Base-by-base conservation (phyloP, 1,139 yeast genomes). In the Pichia sp. region DNA sequence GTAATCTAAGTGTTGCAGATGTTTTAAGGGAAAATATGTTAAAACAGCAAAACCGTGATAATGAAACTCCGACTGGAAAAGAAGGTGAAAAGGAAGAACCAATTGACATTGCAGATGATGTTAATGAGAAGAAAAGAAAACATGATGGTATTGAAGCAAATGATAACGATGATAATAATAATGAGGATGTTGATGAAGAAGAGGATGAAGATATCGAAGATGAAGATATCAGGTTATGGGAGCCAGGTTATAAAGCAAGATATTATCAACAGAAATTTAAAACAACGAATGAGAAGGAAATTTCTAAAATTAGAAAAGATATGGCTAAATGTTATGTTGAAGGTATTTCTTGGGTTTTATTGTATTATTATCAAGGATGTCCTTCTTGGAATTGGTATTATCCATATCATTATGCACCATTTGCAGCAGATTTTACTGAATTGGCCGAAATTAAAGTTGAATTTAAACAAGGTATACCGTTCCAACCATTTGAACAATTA, bases 341-440 rank as follows among this genome's bases (percentile, higher is more conserved):
- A 66, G 99, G 99, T 52, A 85, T 92, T 6, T 81, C 96, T 25
- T 94, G 99, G 99, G 96, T 85, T 1, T 72, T 92, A 53, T 68
- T 86, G 49, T 94, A 94, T 66, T 94, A 94, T 68, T 92, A 87
- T 65, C 98, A 92, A 68, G 97, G 97, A 3, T 92, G 97, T 68
- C 95, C 96, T 0, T 90, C 97, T 0, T 94, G 99, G 99, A 85
- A 83, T 50, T 94, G 98, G 98, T 94, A 80, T 66, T 94, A 84
- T 60, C 98, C 97, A 0, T 92, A 83, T 64, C 98, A 94, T 65
- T 94, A 94, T 68, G 97, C 98, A 0, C 99, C 99, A 26, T 89
- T 92, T 73, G 97, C 97, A 0, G 76, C 85, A 7, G 99, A 94
- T 65, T 85, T 94, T 60, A 71, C 67, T 4, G 77, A 81, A 45